These are phyloP conservation scores for Begonia masoniana DNA, from an alignment of 306 rosid species.

Conservation along the genomic window DNA sequence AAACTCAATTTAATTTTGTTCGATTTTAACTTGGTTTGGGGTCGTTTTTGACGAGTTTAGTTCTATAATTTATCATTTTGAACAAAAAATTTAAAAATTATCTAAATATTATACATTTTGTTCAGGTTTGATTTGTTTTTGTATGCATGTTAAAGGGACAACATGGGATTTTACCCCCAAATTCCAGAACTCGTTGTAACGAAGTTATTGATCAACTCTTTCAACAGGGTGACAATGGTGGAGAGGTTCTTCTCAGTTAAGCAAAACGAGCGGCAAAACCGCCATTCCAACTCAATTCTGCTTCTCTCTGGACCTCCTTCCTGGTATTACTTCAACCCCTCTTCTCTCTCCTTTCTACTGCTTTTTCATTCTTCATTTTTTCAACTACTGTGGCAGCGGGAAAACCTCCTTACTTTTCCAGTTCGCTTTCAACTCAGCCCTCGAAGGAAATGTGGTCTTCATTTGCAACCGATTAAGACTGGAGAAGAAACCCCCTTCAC, in stretches of 20 bases:
- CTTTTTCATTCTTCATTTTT: neutral
- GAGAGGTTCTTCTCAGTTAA: conserved; percentile 46
- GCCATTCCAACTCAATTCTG: conserved; percentile 15
- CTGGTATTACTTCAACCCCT: conserved; percentile 18
- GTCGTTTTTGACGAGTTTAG: too few relatives aligned
- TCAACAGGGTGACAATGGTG: conserved; percentile 14
- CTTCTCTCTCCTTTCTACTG: neutral
- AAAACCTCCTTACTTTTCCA: conserved; percentile 77
- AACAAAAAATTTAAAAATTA: too few relatives aligned
- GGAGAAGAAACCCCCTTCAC: conserved; percentile 74
- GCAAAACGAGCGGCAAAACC: conserved; percentile 10
- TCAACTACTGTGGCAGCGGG: conserved; percentile 29
- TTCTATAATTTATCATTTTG: too few relatives aligned
- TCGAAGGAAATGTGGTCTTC: conserved; percentile 38
- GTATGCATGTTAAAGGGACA: too few relatives aligned
- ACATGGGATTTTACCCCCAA: too few relatives aligned
- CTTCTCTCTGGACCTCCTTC: conserved; percentile 92
- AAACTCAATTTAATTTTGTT: too few relatives aligned
- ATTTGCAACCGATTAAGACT: conserved; percentile 45
- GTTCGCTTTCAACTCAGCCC: conserved; percentile 55
- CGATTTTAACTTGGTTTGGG: too few relatives aligned
- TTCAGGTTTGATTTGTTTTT: too few relatives aligned
- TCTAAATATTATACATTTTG: too few relatives aligned
- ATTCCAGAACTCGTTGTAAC: too few relatives aligned
- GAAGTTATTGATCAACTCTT: too few relatives aligned